A percentile compares a stretch with the other conserved stretches of the same genome.
phyloP scores from a whole-genome alignment of 2,329 filamentous ascomycete genomes.

The Colletotrichum siamense region DNA sequence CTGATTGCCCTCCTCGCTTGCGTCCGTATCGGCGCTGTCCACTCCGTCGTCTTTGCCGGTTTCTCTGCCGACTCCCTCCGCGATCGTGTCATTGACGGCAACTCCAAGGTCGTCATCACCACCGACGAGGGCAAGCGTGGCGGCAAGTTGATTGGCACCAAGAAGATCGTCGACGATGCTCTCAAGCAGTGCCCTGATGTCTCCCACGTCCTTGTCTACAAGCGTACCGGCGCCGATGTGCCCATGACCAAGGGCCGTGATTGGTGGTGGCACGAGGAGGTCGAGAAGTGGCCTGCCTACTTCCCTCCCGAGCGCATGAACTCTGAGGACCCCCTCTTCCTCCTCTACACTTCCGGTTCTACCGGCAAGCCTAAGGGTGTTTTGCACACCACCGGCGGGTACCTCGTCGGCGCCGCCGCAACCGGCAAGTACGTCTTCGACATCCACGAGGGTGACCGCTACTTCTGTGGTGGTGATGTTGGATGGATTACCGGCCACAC shows the following conservation, averaged over 20 bases:
- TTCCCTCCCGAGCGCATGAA: conserved; percentile 87
- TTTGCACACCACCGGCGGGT: conserved; percentile 96
- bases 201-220: conserved; percentile 85
- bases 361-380: conserved; percentile 99
- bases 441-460: conserved; percentile 90
- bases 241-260: conserved; percentile 91
- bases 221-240: conserved; percentile 91
- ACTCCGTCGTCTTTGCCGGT: conserved; percentile 97
- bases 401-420: conserved; percentile 89
- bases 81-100: conserved; percentile 90
- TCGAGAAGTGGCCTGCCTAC: conserved; percentile 95
- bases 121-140: conserved; percentile 97
- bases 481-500: conserved; percentile 99
- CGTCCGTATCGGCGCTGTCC: conserved; percentile 89
- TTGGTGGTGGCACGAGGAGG: conserved; percentile 98
- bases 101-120: conserved; percentile 94
- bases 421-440: conserved; percentile 99
- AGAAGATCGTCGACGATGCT: conserved; percentile 98
- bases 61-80: conserved; percentile 97
- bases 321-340: conserved; percentile 95
- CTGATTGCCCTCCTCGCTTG: conserved; percentile 91
- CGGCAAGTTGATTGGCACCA: conserved; percentile 95
- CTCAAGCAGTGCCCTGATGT: conserved; percentile 95
- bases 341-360: conserved; percentile 97
- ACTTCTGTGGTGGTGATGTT: conserved; percentile 98